A percentile compares a stretch with the other conserved stretches of the same genome.
Conservation (phyloP, 345 rosid genomes). For the Raphanus sativus region DNA sequence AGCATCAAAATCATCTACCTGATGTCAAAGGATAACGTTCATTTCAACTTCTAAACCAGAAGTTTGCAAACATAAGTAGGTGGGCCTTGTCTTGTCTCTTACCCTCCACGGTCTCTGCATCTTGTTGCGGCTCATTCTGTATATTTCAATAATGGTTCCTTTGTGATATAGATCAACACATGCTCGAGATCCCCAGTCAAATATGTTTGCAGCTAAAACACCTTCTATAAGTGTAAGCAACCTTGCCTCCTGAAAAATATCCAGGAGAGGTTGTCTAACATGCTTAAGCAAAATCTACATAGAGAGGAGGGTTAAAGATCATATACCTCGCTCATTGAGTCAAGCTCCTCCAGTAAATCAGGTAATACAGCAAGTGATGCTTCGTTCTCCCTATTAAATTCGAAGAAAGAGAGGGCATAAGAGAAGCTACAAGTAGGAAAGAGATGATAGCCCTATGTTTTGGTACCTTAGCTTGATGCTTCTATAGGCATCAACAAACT, state of each 20-base stretch:
- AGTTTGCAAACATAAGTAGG: background rate
- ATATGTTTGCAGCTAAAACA: conserved; percentile 97
- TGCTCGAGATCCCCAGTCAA: conserved; percentile 99
- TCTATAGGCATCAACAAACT: conserved; percentile 91
- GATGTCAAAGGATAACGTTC: conserved; percentile 4
- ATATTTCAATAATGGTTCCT: conserved; percentile 97
- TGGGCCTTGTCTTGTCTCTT: conserved; percentile 35
- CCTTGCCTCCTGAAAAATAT: conserved; percentile 74
- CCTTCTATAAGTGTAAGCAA: conserved; percentile 90
- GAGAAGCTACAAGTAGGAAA: conserved; percentile 1
- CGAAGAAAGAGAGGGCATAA: conserved; percentile 10
- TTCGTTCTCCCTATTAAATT: conserved; percentile 84
- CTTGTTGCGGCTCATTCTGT: conserved; percentile 97
- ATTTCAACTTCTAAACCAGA: background rate
- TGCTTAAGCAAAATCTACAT: background rate
- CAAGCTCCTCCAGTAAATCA: conserved; percentile 83
- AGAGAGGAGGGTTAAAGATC: conserved; percentile 17
- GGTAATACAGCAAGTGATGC: conserved; percentile 98
- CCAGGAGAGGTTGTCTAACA: conserved; percentile 5
- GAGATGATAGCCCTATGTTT: background rate
- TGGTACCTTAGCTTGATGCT: conserved; percentile 90
- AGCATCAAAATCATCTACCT: conserved; percentile 95
- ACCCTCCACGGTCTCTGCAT: conserved; percentile 99
- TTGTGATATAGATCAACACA: conserved; percentile 98
- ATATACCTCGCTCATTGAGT: conserved; percentile 78